These are phyloP conservation scores for Skeletonema grethae DNA, from an alignment of 108 stramenopile genomes.

Conservation along the genomic window DNA sequence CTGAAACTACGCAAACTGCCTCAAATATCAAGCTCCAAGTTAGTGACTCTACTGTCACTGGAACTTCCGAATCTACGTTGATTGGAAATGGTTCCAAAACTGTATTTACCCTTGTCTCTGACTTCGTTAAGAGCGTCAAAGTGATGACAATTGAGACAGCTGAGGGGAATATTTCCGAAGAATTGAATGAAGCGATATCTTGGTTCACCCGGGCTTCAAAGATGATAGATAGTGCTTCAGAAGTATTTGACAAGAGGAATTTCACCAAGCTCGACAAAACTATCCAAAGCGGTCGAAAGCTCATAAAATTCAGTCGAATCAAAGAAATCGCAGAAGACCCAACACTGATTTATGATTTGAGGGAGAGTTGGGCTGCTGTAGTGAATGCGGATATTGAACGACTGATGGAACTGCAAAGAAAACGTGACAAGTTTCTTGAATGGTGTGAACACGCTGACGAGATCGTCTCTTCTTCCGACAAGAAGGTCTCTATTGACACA, in stretches of 20 bases:
- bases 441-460: conserved; percentile 63
- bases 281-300: conserved; percentile 55
- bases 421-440: conserved; percentile 61
- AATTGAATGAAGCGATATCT: conserved; percentile 44
- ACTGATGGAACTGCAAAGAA: conserved; percentile 49
- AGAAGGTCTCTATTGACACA: conserved; percentile 58
- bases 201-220: conserved; percentile 47
- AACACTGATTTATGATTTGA: conserved; percentile 31
- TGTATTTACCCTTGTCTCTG: conserved; percentile 44
- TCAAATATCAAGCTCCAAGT: conserved; percentile 6
- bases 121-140: conserved; percentile 49
- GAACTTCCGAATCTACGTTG: conserved; percentile 10
- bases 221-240: conserved; percentile 52
- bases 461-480: conserved; percentile 53
- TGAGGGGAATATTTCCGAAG: conserved; percentile 54
- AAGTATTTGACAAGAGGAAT: conserved; percentile 64
- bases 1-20: background rate
- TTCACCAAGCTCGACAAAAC: conserved; percentile 71
- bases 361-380: conserved; percentile 53
- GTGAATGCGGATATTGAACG: conserved; percentile 61
- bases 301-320: conserved; percentile 31
- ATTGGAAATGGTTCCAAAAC: conserved; percentile 18
- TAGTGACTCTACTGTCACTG: conserved; percentile 14
- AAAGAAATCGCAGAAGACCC: conserved; percentile 45
- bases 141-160: conserved; percentile 45